Base-by-base conservation (phyloP, 306 rosid species). In the Elaeagnus macrophylla region DNA sequence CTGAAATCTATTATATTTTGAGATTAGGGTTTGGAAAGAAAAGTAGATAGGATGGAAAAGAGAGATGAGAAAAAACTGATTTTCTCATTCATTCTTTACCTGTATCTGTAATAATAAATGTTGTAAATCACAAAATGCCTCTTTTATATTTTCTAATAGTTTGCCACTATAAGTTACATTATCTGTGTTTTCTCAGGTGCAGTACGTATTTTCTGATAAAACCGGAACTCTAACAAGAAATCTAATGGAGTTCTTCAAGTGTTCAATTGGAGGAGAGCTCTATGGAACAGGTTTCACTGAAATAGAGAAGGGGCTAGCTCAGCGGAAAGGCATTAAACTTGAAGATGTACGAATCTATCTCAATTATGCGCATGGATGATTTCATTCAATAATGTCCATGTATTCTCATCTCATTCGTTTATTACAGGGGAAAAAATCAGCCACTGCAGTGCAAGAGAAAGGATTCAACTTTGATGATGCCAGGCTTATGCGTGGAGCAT, bases 161-260 rank as follows among this genome's bases (percentile, higher is more conserved):
- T 25, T 25, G 4, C 32, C 32, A 25, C 2, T 25, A 25, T 25
- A 25, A 25, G 32, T 25, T 25, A 53, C 37, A 43, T 56, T 36
- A 48, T 62, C 63, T 51, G 65, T 54, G 55, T 61, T 73, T 60
- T 37, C 10, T 69, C 75, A 93, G 99, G 96, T 93, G 76, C 96
- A 93, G 61, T 93, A 93, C 82, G 82, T 93, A 50, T 93, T 93
- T 78, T 84, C 99, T 53, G 96, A 93, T 73, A 93, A 93, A 84
- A 93, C 99, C 73, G 96, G 99, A 65, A 93, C 99, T 55, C 80
- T 93, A 18, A 93, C 96, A 41, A 77, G 95, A 73, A 93, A 93
- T 79, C 81, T 87, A 57, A 93, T 93, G 99, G 99, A 93, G 81
- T 93, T 93, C 80, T 93, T 93, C 75, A 93, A 93, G 83, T 93